Conservation (phyloP, 2,329 filamentous ascomycete genomes). For the Epichloe baconii region DNA sequence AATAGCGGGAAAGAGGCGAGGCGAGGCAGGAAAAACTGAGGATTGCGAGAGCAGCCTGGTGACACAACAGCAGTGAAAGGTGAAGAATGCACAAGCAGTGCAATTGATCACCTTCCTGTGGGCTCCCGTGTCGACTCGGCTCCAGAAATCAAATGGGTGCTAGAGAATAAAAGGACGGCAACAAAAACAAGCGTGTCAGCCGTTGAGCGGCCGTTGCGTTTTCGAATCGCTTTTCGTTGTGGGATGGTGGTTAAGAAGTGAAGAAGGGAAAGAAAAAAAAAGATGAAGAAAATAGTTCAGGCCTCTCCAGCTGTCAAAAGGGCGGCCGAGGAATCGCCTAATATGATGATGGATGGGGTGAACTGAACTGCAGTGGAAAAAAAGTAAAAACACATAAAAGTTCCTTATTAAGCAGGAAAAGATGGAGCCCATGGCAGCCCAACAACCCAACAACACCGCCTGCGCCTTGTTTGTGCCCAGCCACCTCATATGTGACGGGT, state of each 20-base stretch:
- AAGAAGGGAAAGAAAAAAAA: background rate
- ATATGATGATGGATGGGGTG: background rate
- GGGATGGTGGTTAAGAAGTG: background rate
- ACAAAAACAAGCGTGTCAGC: background rate
- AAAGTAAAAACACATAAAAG: background rate
- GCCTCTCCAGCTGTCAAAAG: background rate
- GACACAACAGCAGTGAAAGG: slow-evolving; percentile 1
- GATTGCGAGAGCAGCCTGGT: background rate
- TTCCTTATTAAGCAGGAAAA: slow-evolving; percentile 1
- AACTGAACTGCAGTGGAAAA: background rate
- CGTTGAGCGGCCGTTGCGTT: background rate
- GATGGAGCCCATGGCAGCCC: background rate
- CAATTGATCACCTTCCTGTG: slow-evolving; percentile 1
- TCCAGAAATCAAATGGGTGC: background rate
- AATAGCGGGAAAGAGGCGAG: background rate
- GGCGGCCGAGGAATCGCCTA: background rate
- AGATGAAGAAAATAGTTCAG: background rate
- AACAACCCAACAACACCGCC: slow-evolving; percentile 1
- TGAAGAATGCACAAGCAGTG: background rate
- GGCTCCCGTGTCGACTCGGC: background rate
- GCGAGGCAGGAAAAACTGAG: slow-evolving; percentile 1
- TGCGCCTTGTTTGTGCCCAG: slow-evolving; percentile 2
- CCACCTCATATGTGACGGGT: too few species aligned
- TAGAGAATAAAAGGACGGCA: background rate
- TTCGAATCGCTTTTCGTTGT: background rate